phyloP scores from a whole-genome alignment of 768 basidiomycete genomes.

The Amanita rubescens region DNA sequence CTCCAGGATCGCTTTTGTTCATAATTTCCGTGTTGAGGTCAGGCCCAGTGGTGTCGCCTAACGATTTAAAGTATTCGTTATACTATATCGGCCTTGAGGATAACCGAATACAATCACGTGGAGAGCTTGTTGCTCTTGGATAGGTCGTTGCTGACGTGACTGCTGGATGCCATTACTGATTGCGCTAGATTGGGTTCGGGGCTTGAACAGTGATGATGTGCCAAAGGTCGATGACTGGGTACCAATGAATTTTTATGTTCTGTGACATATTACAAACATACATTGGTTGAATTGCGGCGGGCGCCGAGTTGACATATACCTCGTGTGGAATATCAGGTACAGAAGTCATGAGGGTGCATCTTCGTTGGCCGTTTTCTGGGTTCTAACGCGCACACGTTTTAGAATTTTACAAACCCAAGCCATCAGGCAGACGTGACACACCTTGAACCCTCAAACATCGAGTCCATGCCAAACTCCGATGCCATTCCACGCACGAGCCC shows the following conservation, averaged over 20 bases:
- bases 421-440: conserved; percentile 19
- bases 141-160: conserved; percentile 4
- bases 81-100: conserved; percentile 67
- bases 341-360: conserved; percentile 77
- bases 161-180: background rate
- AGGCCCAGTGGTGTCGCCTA: conserved; percentile 65
- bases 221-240: conserved; percentile 34
- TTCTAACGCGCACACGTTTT: background rate
- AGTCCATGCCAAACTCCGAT: conserved; percentile 75
- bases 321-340: conserved; percentile 71
- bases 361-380: conserved; percentile 59
- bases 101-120: conserved; percentile 87
- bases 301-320: conserved; percentile 32
- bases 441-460: conserved; percentile 77
- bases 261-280: conserved; percentile 20
- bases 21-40: conserved; percentile 59
- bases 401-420: background rate
- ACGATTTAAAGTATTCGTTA: conserved; percentile 66
- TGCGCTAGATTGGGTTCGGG: conserved; percentile 17
- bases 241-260: conserved; percentile 1
- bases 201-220: conserved; percentile 26
- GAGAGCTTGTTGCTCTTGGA: conserved; percentile 30
- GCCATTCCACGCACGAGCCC: conserved; percentile 55
- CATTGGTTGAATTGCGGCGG: conserved; percentile 39
- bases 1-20: conserved; percentile 62